Percentiles rank a stretch among this genome's conserved stretches.
Conservation (phyloP, 2,329 filamentous ascomycete genomes). For the Dothideomycetes sp. region DNA sequence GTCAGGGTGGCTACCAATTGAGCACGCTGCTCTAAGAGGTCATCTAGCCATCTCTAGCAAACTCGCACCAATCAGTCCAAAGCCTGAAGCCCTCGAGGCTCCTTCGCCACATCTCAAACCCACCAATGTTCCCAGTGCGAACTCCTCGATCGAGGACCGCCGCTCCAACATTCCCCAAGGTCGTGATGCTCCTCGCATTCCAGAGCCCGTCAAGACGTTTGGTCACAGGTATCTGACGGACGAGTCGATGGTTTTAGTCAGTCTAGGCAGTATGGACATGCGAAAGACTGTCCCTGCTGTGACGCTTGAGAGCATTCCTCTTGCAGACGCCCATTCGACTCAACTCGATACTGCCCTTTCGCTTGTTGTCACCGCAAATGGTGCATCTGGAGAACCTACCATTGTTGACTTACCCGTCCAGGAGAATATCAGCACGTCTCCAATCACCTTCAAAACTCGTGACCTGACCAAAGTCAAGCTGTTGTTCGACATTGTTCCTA, state of each 20-base stretch:
- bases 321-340: conserved; percentile 80
- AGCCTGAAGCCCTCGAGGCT: conserved; percentile 24
- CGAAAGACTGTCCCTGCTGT: conserved; percentile 73
- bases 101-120: conserved; percentile 20
- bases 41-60: conserved; percentile 71
- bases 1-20: conserved; percentile 88
- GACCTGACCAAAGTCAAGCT: conserved; percentile 78
- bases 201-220: conserved; percentile 86
- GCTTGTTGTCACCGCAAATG: conserved; percentile 76
- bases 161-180: conserved; percentile 31
- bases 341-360: conserved; percentile 92
- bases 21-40: conserved; percentile 84
- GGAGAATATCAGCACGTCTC: conserved; percentile 87
- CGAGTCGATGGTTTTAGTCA: conserved; percentile 83
- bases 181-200: conserved; percentile 32
- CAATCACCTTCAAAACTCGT: conserved; percentile 75
- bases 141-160: conserved; percentile 48
- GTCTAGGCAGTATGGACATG: conserved; percentile 89
- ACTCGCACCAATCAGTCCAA: conserved; percentile 50
- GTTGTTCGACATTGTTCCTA: conserved; percentile 89
- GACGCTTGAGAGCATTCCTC: conserved; percentile 75
- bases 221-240: conserved; percentile 90
- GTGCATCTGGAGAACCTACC: conserved; percentile 76
- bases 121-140: conserved; percentile 29
- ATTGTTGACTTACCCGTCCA: conserved; percentile 89